Evolutionary conservation across 805 yeast species (phyloP), one percentile per base, ranked within the genome.

Genomic region (Kodamaea hsintzibuensis): DNA sequence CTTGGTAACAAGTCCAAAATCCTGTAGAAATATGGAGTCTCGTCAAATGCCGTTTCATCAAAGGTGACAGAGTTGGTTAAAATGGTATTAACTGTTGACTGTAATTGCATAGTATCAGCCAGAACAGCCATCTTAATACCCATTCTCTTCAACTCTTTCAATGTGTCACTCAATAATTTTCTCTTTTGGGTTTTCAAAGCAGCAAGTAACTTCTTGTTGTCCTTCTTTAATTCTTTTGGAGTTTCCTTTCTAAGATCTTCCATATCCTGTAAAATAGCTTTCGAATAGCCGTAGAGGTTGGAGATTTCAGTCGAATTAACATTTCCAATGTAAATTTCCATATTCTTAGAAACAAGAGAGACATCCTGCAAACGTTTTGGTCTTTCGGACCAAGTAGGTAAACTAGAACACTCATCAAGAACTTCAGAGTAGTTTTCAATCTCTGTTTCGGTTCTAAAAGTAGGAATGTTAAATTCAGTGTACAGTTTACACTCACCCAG

Each of bases 1-100:
- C 93, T 77, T 2, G 98, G 98, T 44, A 93, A 69, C 25, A 92
- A 64, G 61, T 95, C 98, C 38, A 95, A 69, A 7, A 90, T 68
- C 55, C 89, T 78, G 73, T 81, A 88, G 70, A 83, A 91, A 60
- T 81, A 80, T 0, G 65, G 61, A 61, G 86, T 86, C 0, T 76
- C 77, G 10, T 72, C 72, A 39, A 83, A 63, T 1, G 59, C 52
- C 3, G 65, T 58, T 1, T 60, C 70, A 3, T 65, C 64, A 52
- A 87, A 79, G 1, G 85, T 71, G 6, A 69, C 72, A 6, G 85
- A 69, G 33, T 77, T 76, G 0, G 89, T 80, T 42, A 95, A 68
- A 10, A 93, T 78, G 16, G 79, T 67, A 44, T 86, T 85, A 6
- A 88, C 81, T 1, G 89, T 80, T 0, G 82, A 73, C 67, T 89